Percentiles rank a stretch among this genome's conserved stretches.
phyloP scores from a whole-genome alignment of 116 monocot species.

The Dioscorea cayenensis region DNA sequence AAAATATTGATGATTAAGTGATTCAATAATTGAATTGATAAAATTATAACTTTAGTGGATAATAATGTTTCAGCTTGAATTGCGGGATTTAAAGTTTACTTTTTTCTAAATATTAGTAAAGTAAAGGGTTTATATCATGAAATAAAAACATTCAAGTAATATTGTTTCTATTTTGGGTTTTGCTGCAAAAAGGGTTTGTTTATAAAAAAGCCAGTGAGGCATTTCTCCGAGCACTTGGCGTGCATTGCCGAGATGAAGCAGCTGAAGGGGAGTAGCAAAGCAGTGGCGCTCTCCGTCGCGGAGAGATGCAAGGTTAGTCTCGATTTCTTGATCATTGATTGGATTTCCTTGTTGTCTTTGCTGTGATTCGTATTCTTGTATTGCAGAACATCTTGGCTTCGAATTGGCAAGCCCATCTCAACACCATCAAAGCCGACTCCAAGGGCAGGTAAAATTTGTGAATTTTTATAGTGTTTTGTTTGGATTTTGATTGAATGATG shows the following conservation, averaged over 20 bases:
- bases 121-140: too few relatives aligned
- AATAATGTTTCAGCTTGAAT: too few relatives aligned
- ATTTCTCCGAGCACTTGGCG: slow-evolving; percentile 6
- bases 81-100: too few relatives aligned
- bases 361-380: neutral
- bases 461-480: neutral
- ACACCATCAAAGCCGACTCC: slow-evolving; percentile 78
- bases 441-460: slow-evolving; percentile 45
- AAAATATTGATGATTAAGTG: too few relatives aligned
- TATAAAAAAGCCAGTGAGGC: neutral
- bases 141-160: too few relatives aligned
- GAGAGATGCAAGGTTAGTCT: slow-evolving; percentile 35
- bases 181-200: too few relatives aligned
- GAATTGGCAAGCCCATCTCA: slow-evolving; percentile 62
- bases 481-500: neutral
- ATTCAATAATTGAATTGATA: too few relatives aligned
- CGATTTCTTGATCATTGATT: neutral
- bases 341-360: neutral
- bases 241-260: neutral
- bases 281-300: slow-evolving; percentile 18
- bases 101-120: too few relatives aligned
- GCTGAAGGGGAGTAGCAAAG: slow-evolving; percentile 21
- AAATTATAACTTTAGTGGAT: too few relatives aligned
- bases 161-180: too few relatives aligned
- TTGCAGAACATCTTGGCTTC: slow-evolving; percentile 70